Evolutionary conservation across 2,329 filamentous ascomycete genomes (phyloP).

Genomic region (Colletotrichum lindemuthianum): DNA sequence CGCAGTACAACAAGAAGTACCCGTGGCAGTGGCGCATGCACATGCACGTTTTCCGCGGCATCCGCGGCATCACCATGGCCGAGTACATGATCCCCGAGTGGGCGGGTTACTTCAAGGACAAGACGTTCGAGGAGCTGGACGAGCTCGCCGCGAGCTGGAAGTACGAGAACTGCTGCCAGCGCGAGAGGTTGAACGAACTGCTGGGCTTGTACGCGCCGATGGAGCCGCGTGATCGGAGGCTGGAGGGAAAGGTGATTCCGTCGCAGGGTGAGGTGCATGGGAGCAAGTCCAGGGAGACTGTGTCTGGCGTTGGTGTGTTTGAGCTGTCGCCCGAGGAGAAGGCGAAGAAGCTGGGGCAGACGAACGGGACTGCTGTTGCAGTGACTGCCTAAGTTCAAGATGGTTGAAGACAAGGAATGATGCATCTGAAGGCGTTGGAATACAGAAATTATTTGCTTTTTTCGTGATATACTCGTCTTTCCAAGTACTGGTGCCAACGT

Average conservation of each 20-base stretch:
- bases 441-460: background rate
- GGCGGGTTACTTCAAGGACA: slow-evolving; percentile 55
- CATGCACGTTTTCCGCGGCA: slow-evolving; percentile 40
- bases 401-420: background rate
- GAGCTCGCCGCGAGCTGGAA: slow-evolving; percentile 58
- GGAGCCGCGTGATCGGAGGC: slow-evolving; percentile 37
- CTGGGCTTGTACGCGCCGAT: slow-evolving; percentile 39
- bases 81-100: slow-evolving; percentile 57
- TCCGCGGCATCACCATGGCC: slow-evolving; percentile 46
- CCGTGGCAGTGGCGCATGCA: slow-evolving; percentile 41
- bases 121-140: slow-evolving; percentile 55
- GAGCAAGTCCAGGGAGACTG: slow-evolving; percentile 34
- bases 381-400: background rate
- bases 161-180: slow-evolving; percentile 60
- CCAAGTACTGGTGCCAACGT: too few species aligned
- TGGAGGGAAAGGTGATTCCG: slow-evolving; percentile 43
- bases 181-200: slow-evolving; percentile 56
- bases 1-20: slow-evolving; percentile 39
- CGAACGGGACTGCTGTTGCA: slow-evolving; percentile 5
- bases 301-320: slow-evolving; percentile 43
- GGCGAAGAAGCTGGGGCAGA: slow-evolving; percentile 30
- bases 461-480: too few species aligned
- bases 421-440: slow-evolving; percentile 16
- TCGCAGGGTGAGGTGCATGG: slow-evolving; percentile 22
- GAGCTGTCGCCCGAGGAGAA: slow-evolving; percentile 43